phyloP scores from a whole-genome alignment of 1,284 basidiomycete species.

The Ceratobasidium sp. region DNA sequence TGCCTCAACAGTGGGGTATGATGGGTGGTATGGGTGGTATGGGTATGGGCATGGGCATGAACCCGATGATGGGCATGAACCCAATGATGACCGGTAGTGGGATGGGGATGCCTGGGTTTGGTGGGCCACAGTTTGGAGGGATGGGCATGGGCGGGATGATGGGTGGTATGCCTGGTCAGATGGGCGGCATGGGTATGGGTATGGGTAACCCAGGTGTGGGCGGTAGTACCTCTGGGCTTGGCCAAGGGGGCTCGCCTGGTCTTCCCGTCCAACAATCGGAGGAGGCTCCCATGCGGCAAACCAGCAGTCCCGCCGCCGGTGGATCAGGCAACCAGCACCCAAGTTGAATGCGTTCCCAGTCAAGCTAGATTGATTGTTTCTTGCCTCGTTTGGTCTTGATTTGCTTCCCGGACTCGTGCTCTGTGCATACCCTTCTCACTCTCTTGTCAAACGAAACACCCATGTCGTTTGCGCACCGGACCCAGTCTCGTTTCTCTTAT shows the following conservation, averaged over 20 bases:
- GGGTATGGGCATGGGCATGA: slow-evolving; percentile 49
- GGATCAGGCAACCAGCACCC: slow-evolving; percentile 17
- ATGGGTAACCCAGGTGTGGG: slow-evolving; percentile 31
- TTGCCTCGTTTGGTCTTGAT: background rate
- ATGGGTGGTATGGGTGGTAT: slow-evolving; percentile 42
- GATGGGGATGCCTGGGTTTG: slow-evolving; percentile 24
- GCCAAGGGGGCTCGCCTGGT: slow-evolving; percentile 19
- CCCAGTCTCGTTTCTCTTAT: background rate
- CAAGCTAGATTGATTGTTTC: background rate
- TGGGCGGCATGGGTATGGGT: slow-evolving; percentile 38
- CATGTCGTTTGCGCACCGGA: slow-evolving; percentile 7
- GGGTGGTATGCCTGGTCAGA: slow-evolving; percentile 42
- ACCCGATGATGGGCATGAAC: slow-evolving; percentile 45
- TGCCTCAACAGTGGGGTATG: slow-evolving; percentile 42
- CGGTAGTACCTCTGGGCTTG: slow-evolving; percentile 30
- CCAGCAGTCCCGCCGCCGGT: slow-evolving; percentile 26
- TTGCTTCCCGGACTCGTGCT: slow-evolving; percentile 16
- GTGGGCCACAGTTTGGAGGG: slow-evolving; percentile 39
- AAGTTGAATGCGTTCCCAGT: background rate
- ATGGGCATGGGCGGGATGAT: slow-evolving; percentile 13
- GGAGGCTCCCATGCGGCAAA: slow-evolving; percentile 7
- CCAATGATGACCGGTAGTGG: slow-evolving; percentile 40
- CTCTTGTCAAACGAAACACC: background rate
- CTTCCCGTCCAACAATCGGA: slow-evolving; percentile 6
- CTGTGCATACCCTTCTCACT: slow-evolving; percentile 14